Evolutionary conservation across 441 rosid genomes (phyloP).

Genomic region (Gossypium schwendimanii): DNA sequence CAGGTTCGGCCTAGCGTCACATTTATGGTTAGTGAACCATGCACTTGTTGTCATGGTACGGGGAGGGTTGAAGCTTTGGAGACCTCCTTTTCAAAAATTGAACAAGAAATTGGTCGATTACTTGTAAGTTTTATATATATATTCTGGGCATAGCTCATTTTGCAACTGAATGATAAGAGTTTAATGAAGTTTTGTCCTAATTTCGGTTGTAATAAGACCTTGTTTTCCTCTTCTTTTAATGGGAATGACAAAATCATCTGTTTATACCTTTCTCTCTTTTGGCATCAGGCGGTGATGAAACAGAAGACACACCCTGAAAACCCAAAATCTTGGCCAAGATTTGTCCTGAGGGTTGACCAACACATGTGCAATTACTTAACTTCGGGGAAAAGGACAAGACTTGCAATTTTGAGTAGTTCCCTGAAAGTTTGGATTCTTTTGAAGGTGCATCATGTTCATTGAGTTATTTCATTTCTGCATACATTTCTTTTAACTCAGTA

Average conservation of each 20-base stretch:
- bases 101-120: conserved; percentile 82
- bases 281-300: conserved; percentile 55
- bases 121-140: conserved; percentile 40
- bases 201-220: neutral
- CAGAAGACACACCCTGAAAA: conserved; percentile 56
- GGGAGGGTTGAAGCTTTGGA: conserved; percentile 96
- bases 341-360: conserved; percentile 70
- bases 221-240: neutral
- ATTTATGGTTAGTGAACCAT: conserved; percentile 93
- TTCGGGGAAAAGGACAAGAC: conserved; percentile 68
- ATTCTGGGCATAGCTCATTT: neutral
- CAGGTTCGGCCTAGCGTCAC: conserved; percentile 98
- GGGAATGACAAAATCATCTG: neutral
- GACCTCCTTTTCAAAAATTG: conserved; percentile 90
- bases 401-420: conserved; percentile 81
- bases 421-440: conserved; percentile 88
- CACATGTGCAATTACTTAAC: conserved; percentile 81
- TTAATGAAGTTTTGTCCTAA: conserved; percentile 3
- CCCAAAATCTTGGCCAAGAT: conserved; percentile 83
- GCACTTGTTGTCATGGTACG: conserved; percentile 85
- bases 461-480: neutral
- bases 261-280: neutral
- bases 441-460: conserved; percentile 42
- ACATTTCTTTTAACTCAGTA: neutral
- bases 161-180: neutral